Base-by-base conservation (phyloP, 495 filamentous ascomycete species). In the Evernia prunastri region DNA sequence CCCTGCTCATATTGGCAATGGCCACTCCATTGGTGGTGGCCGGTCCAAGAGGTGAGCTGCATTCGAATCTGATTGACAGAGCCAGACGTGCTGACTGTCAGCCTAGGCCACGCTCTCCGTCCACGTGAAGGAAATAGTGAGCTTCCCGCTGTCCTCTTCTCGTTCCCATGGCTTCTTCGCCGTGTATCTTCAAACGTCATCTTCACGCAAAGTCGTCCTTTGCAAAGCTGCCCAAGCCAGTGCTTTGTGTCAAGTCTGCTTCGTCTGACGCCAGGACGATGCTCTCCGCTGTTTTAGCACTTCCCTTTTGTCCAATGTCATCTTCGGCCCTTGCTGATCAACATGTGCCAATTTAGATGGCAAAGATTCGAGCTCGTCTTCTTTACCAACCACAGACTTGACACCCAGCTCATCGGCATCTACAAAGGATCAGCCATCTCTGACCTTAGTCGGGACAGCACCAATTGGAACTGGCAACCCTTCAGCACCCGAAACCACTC, bases 1-100 rank as follows among this genome's bases (percentile, higher is more conserved):
- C 29, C 33, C 17, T 61, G 31, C n/a, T 66, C 51, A 31, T 66
- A 7, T 3, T 60, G 20, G 29, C 40, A 23, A 43, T 61, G 29
- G 49, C 61, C 36, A 49, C 23, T 42, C 64, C 64, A 9, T 37
- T 49, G 29, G 59, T 33, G n/a, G 11, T 66, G 15, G 64, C 59
- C 11, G 64, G 39, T 47, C 59, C 59, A 25, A 62, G 53, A 49
- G 51, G 64, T 66, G 47, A n/a, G 59, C 31, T 29, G 8, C 37
- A 11, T 27, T 9, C 39, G 25, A 27, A 61, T 23, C 23, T 31
- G 31, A 54, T 27, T 36, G 27, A 53, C 49, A 23, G 56, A 10
- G 25, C 13, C n/a, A 2, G 1, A n/a, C 15, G n/a, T 29, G 20
- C 56, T 64, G 29, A 64, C 42, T 4, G 23, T 36, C 43, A 6